These are phyloP conservation scores for Letharia columbiana DNA, from an alignment of 495 filamentous ascomycete species.

Conservation along the genomic window DNA sequence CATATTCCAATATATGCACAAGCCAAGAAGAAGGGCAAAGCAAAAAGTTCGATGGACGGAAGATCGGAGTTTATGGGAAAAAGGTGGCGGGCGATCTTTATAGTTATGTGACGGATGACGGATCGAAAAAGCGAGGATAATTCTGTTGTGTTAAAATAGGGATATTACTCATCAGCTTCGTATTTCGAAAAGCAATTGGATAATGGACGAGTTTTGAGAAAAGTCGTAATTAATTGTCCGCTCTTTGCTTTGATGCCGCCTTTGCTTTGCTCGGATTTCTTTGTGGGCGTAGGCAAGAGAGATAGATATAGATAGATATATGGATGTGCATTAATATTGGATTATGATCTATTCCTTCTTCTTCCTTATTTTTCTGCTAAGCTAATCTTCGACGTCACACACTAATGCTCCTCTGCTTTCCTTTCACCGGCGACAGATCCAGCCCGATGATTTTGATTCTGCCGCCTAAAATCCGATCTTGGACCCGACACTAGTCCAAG, in stretches of 20 bases:
- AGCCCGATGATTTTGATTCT: background rate
- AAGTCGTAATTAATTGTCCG: too few relatives aligned
- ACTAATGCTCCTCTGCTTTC: background rate
- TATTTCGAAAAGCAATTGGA: background rate
- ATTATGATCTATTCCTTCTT: too few relatives aligned
- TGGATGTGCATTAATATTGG: too few relatives aligned
- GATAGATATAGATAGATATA: too few relatives aligned
- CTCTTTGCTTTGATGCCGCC: too few relatives aligned
- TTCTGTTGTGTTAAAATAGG: background rate
- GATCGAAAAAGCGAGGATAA: constrained; percentile 1
- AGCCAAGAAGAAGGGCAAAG: background rate
- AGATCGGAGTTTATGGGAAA: constrained; percentile 4
- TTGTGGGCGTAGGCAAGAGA: too few relatives aligned
- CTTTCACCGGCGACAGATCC: background rate
- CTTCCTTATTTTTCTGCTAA: background rate
- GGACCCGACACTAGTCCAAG: background rate
- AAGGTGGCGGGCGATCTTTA: constrained; percentile 13
- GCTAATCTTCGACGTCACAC: constrained; percentile 1
- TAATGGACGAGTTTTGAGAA: too few relatives aligned
- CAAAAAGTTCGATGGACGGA: constrained; percentile 16
- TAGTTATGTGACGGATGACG: background rate
- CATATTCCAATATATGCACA: background rate
- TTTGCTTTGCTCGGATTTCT: too few relatives aligned
- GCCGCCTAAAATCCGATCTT: background rate
- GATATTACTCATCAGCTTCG: constrained; percentile 11